These are phyloP conservation scores for Cordyceps cicadae DNA, from an alignment of 2,329 filamentous ascomycete genomes.

Conservation along the genomic window DNA sequence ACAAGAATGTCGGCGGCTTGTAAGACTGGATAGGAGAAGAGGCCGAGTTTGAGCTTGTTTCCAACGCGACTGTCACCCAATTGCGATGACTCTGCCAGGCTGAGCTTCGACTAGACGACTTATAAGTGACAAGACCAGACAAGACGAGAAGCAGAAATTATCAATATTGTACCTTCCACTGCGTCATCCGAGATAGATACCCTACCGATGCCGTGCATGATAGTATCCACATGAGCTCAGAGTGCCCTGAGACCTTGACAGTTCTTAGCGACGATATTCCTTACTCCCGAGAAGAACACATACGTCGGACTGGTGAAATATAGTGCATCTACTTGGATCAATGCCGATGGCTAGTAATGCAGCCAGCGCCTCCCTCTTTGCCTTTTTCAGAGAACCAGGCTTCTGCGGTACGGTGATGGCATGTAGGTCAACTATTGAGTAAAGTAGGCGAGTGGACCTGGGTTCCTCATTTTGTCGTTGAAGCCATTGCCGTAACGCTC, in stretches of 20 bases:
- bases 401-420: slow-evolving; percentile 76
- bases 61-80: slow-evolving; percentile 51
- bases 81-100: slow-evolving; percentile 49
- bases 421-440: slow-evolving; percentile 87
- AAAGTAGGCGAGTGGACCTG: slow-evolving; percentile 56
- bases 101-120: slow-evolving; percentile 58
- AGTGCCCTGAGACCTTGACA: slow-evolving; percentile 58
- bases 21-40: slow-evolving; percentile 93
- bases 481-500: slow-evolving; percentile 81
- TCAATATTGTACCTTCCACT: slow-evolving; percentile 72
- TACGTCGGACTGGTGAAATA: slow-evolving; percentile 79
- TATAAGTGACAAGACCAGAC: neutral
- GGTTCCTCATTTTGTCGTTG: slow-evolving; percentile 59
- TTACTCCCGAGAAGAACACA: slow-evolving; percentile 19
- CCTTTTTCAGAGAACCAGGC: slow-evolving; percentile 49
- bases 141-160: neutral
- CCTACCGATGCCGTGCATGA: slow-evolving; percentile 87
- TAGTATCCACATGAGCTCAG: slow-evolving; percentile 94
- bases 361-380: slow-evolving; percentile 68
- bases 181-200: slow-evolving; percentile 96
- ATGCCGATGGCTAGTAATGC: slow-evolving; percentile 77
- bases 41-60: slow-evolving; percentile 65
- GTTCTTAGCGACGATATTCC: neutral
- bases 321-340: slow-evolving; percentile 62
- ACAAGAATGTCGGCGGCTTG: slow-evolving; percentile 92